phyloP scores from a whole-genome alignment of 768 basidiomycete species.

The Tylopilus balloui region DNA sequence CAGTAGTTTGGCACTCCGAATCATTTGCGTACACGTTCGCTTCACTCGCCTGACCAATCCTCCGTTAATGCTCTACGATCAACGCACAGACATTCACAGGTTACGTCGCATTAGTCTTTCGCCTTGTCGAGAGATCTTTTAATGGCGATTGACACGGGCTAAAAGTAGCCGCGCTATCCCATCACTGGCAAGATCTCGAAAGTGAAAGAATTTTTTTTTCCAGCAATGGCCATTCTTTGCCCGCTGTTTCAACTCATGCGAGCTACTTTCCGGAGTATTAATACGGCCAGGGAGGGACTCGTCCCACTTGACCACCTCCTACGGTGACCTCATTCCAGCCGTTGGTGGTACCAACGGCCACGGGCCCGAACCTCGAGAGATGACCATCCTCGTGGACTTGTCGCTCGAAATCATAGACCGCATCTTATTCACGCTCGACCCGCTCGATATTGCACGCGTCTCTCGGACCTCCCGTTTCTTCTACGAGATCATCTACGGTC shows the following conservation, averaged over 20 bases:
- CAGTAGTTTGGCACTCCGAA: not conserved
- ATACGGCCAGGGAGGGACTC: not conserved
- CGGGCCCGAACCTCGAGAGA: not conserved
- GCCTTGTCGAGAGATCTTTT: constrained; percentile 2
- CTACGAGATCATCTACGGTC: constrained; percentile 44
- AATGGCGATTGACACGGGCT: not conserved
- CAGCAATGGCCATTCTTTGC: constrained; percentile 11
- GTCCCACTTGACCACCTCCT: constrained; percentile 1
- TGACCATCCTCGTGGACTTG: constrained; percentile 34
- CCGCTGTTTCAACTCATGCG: constrained; percentile 16
- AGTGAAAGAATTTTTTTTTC: constrained; percentile 29
- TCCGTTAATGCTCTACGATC: not conserved
- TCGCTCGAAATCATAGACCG: constrained; percentile 59
- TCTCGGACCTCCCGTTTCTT: constrained; percentile 48
- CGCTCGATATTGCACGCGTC: constrained; percentile 51
- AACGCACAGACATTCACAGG: not conserved
- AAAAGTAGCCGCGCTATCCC: constrained; percentile 1
- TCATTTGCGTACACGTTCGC: not conserved
- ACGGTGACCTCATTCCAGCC: not conserved
- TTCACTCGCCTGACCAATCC: not conserved
- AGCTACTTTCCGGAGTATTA: constrained; percentile 7
- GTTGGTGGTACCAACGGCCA: not conserved
- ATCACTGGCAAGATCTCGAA: not conserved
- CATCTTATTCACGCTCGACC: constrained; percentile 54
- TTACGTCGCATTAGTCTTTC: not conserved